Evolutionary conservation across 352 stramenopile species (phyloP), one percentile per base, ranked within the genome.

Genomic region (Saprolegnia diclina): DNA sequence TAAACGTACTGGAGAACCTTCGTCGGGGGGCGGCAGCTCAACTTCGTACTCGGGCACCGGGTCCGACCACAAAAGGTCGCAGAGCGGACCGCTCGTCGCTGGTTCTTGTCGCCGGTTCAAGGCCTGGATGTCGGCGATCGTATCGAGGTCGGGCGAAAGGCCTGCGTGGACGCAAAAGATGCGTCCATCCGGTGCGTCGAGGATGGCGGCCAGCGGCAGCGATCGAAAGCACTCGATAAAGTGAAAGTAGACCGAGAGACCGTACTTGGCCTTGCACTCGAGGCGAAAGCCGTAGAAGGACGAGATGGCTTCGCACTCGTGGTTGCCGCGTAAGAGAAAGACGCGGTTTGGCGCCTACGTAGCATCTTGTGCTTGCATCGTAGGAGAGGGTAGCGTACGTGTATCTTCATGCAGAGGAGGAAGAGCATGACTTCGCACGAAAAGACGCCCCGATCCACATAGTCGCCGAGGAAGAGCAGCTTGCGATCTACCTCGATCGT

Each of bases 221-320:
- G 78, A 61, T 75, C 88, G 83, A 75, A 94, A 92, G 62, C 83
- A 90, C 26, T 83, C 82, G 7, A 92, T 64, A 56, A 94, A 94
- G 65, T 92, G 83, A 61, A 89, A 89, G 67, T 94, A 94, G 0
- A 74, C 78, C 16, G 82, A 91, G 14, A 92, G 79, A 0, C 86
- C 83, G 67, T 94, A 94, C 71, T 94, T 94, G 42, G 79, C 73
- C 69, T 59, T 73, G 85, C 86, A 94, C 77, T 94, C 86, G 42
- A 79, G 80, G 35, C 86, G 82, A 56, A 94, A 94, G 24, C 85
- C 85, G 61, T 94, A 94, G 64, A 92, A 92, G 19, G 82, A 90
- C 37, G 86, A 94, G 56, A 94, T 91, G 21, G 83, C 87, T 75
- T 94, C 86, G 53, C 83, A 94, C 62, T 94, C 83, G 73, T 94